Evolutionary conservation across 441 rosid genomes (phyloP).

Genomic region (Gossypium davidsonii): DNA sequence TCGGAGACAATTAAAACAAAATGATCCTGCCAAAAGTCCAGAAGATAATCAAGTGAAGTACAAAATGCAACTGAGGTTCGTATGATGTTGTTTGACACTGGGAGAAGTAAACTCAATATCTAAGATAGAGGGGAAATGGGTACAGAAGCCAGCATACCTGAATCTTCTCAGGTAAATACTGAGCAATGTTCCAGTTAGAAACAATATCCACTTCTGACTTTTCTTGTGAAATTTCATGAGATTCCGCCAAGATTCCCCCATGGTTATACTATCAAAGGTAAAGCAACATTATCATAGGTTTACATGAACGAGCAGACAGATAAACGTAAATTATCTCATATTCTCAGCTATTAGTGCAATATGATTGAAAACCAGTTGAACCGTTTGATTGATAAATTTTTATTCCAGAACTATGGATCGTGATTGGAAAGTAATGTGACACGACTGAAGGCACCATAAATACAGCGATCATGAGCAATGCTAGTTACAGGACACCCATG

Average conservation of each 20-base stretch:
- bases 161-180: slow-evolving; percentile 70
- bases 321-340: background rate
- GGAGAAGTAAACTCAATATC: background rate
- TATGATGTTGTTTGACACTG: background rate
- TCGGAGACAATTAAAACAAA: slow-evolving; percentile 76
- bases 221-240: slow-evolving; percentile 44
- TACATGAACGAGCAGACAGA: background rate
- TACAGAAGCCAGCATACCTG: slow-evolving; percentile 39
- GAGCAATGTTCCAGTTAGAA: slow-evolving; percentile 84
- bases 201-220: slow-evolving; percentile 68
- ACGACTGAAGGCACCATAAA: background rate
- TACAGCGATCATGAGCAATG: background rate
- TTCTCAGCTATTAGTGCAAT: background rate
- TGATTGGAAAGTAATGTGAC: background rate
- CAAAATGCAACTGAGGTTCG: slow-evolving; percentile 14
- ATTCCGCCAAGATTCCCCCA: slow-evolving; percentile 74
- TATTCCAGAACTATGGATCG: background rate
- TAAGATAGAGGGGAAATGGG: background rate
- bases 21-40: slow-evolving; percentile 60
- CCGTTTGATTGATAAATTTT: background rate
- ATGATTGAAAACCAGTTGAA: slow-evolving; percentile 1
- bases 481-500: background rate
- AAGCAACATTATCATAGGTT: slow-evolving; percentile 10
- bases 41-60: slow-evolving; percentile 13
- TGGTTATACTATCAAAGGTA: slow-evolving; percentile 59